Percentiles rank a stretch among this genome's conserved stretches.
Conservation (phyloP, 1,284 basidiomycete species). For the Apiotrichum porosum region DNA sequence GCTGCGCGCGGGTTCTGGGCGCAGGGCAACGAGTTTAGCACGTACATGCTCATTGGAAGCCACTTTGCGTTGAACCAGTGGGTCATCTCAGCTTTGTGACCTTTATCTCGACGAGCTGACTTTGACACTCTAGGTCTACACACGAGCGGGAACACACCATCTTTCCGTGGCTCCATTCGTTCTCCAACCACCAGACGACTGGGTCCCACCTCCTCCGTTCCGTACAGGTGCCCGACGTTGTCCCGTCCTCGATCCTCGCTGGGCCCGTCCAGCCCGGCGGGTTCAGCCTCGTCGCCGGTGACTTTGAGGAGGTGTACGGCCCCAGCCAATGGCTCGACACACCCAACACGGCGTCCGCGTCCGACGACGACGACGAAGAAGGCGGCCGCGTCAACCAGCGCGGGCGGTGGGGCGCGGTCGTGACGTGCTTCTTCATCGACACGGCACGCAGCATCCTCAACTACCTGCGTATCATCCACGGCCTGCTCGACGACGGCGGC, state of each 20-base stretch:
- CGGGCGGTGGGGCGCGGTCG: slow-evolving; percentile 77
- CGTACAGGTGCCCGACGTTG: slow-evolving; percentile 74
- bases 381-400: slow-evolving; percentile 51
- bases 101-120: no score
- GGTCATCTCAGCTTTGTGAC: no score
- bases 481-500: slow-evolving; percentile 71
- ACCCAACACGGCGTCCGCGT: neutral
- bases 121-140: slow-evolving; percentile 59
- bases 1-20: slow-evolving; percentile 74
- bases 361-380: slow-evolving; percentile 47
- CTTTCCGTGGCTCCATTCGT: slow-evolving; percentile 83
- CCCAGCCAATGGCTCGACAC: slow-evolving; percentile 43
- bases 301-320: slow-evolving; percentile 89
- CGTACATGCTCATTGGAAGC: slow-evolving; percentile 83
- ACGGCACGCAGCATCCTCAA: slow-evolving; percentile 91
- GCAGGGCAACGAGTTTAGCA: slow-evolving; percentile 90
- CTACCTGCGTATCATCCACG: slow-evolving; percentile 76
- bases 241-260: slow-evolving; percentile 64
- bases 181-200: slow-evolving; percentile 69
- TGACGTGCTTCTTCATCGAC: slow-evolving; percentile 98
- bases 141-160: slow-evolving; percentile 63
- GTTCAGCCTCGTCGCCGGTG: slow-evolving; percentile 83
- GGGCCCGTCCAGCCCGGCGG: slow-evolving; percentile 43
- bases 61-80: slow-evolving; percentile 76
- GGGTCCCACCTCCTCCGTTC: slow-evolving; percentile 60